Evolutionary conservation across 768 basidiomycete species (phyloP), one percentile per base, ranked within the genome.

Genomic region (Lactarius quietus): DNA sequence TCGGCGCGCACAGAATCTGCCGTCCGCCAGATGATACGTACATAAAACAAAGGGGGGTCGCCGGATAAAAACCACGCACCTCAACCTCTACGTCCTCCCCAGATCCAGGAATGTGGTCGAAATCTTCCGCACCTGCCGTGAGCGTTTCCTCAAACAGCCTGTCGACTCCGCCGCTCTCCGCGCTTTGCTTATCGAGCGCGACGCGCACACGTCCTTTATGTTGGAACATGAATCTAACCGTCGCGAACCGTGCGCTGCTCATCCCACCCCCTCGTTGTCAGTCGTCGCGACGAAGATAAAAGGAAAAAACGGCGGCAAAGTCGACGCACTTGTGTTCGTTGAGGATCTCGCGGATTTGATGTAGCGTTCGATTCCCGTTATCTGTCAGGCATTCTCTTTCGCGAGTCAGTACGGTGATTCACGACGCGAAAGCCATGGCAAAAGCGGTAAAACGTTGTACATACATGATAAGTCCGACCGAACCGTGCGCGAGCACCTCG

Each of bases 391-490:
- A 68, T 23, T 69, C 69, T 58, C 67, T 70, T 62, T 62, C 58
- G 52, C 9, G 20, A 18, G 26, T 65, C 59, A 65, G 58, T 35
- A 43, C 59, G 63, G 58, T 35, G 38, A 33, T 3, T 3, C 8
- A 18, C 3, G 23, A n/a, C 33, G 9, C 35, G 36, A 20, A 5
- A 38, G 38, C 36, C 48, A 28, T 26, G 9, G 48, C 18, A 38
- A 28, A 3, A 36, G 41, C 20, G 41, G 41, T 41, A 45, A n/a
- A 45, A 23, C 9, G 23, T 23, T 26, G 26, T 26, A 70, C 69
- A n/a, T 58, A 70, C 69, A 70, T 61, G 59, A 70, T 63, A 51
- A 70, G 48, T 56, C 69, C 69, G n/a, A 68, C 67, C 2, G 67
- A 57, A 23, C 69, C 69, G 18, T 70, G 67, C 1, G 69, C 69